These are phyloP conservation scores for Aspergillus sclerotioniger DNA, from an alignment of 495 filamentous ascomycete species.

Conservation along the genomic window DNA sequence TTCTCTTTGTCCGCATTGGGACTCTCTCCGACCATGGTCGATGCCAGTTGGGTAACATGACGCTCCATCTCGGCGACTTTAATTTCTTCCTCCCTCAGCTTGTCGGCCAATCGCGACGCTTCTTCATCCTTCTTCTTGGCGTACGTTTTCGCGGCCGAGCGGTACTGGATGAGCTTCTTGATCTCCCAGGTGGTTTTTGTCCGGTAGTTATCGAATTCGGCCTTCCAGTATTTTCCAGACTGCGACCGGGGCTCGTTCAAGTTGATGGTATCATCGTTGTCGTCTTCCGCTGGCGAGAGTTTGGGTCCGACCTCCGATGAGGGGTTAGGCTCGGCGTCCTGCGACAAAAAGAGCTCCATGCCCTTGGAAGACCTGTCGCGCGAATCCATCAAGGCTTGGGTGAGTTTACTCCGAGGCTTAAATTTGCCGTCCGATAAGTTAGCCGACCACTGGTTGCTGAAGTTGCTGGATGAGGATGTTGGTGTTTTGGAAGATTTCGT, in stretches of 20 bases:
- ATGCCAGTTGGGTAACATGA: constrained; percentile 59
- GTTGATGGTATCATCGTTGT: constrained; percentile 68
- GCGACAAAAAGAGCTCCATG: constrained; percentile 13
- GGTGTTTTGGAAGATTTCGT: constrained; percentile 33
- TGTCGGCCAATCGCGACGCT: constrained; percentile 66
- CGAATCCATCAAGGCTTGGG: constrained; percentile 45
- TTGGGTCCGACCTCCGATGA: constrained; percentile 16
- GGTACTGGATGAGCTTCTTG: constrained; percentile 74
- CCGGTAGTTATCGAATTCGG: constrained; percentile 80
- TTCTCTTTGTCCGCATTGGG: constrained; percentile 47
- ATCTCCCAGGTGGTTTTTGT: constrained; percentile 75
- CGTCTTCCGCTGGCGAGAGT: constrained; percentile 18
- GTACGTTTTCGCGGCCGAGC: constrained; percentile 80
- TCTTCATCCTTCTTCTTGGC: constrained; percentile 87
- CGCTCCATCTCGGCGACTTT: constrained; percentile 53
- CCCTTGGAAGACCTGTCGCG: constrained; percentile 37
- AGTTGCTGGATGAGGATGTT: constrained; percentile 52
- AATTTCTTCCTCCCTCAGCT: constrained; percentile 63
- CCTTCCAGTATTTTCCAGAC: constrained; percentile 93
- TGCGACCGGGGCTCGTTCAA: constrained; percentile 76
- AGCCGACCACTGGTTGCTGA: constrained; percentile 63
- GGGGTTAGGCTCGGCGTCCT: constrained; percentile 14
- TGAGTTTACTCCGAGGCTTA: constrained; percentile 45
- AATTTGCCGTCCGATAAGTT: constrained; percentile 50
- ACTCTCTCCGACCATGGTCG: constrained; percentile 49